Conservation (phyloP, 202 grass and related monocot species). For the Zizania palustris region DNA sequence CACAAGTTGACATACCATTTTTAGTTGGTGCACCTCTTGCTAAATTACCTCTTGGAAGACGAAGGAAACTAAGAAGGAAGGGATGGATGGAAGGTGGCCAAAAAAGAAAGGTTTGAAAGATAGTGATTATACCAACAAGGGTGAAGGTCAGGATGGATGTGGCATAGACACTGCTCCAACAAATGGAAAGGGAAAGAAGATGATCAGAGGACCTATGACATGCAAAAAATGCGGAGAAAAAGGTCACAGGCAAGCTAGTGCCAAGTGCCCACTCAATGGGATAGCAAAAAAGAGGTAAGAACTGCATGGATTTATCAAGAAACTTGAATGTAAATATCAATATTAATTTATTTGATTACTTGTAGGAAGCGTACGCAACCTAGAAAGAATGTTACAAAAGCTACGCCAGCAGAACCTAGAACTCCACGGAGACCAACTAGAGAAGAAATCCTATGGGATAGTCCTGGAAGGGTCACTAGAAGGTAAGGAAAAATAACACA, state of each 20-base stretch:
- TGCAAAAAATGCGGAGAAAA: background rate
- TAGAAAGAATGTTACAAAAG: conserved; percentile 16
- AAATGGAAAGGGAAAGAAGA: conserved; percentile 4
- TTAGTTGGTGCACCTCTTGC: background rate
- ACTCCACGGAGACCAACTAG: background rate
- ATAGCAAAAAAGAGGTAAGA: background rate
- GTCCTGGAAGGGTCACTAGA: background rate
- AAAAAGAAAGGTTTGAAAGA: background rate
- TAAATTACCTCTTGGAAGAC: background rate
- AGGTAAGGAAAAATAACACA: background rate
- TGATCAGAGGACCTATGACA: conserved; percentile 1
- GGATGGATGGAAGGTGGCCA: background rate
- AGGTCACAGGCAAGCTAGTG: conserved; percentile 1
- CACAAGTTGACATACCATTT: conserved; percentile 19
- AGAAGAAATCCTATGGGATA: background rate
- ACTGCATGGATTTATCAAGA: background rate
- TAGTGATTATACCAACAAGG: background rate
- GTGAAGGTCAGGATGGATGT: too few relatives aligned
- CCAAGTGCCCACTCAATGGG: background rate
- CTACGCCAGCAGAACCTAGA: background rate
- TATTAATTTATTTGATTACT: background rate
- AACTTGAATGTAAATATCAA: background rate
- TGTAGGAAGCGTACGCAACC: conserved; percentile 10
- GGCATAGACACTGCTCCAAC: background rate
- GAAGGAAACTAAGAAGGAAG: background rate